Evolutionary conservation across 345 rosid species (phyloP), one percentile per base, ranked within the genome.

Genomic region (Aethionema arabicum): DNA sequence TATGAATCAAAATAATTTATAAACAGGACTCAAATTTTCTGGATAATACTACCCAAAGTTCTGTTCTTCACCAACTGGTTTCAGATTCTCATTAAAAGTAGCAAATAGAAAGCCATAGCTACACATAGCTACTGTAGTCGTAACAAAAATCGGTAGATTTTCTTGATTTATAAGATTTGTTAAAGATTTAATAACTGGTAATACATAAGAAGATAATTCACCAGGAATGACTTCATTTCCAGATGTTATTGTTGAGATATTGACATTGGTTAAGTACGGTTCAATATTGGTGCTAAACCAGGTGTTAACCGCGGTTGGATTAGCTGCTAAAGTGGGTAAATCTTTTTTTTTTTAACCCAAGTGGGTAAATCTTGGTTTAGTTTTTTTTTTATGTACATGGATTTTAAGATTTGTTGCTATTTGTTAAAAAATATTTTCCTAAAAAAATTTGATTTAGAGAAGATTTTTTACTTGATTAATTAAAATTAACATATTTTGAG

Each of bases 181-280:
- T 3, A 76, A 42, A 61, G 73, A 76, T 10, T 38, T 36, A 68
- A 82, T 65, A n/a, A 78, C 80, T 4, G 73, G 69, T n/a, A 55
- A 52, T 12, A 73, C 63, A 0, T 55, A 49, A 35, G 65, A 32
- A 13, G 65, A 65, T 3, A 49, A 11, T 10, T 66, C 32, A 11
- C 78, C 74, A 0, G 79, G 77, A 9, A 80, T 71, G 29, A 62
- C 74, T 75, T 75, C 81, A 27, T 84, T 82, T n/a, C 85, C 87
- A 0, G 63, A 40, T 0, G 73, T 63, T 8, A 78, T 67, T 4
- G 53, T 69, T 3, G 46, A 3, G 38, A 85, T 72, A 9, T 56
- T 40, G 6, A 73, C 60, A 12, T 72, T 72, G 0, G 63, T 33
- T 54, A 56, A 13, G 52, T 77, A 72, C 9, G 80, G 65, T 31